A percentile compares a stretch with the other conserved stretches of the same genome.
Evolutionary conservation across 495 filamentous ascomycete genomes (phyloP).

Genomic region (Pseudomonodictys pantanalensis): DNA sequence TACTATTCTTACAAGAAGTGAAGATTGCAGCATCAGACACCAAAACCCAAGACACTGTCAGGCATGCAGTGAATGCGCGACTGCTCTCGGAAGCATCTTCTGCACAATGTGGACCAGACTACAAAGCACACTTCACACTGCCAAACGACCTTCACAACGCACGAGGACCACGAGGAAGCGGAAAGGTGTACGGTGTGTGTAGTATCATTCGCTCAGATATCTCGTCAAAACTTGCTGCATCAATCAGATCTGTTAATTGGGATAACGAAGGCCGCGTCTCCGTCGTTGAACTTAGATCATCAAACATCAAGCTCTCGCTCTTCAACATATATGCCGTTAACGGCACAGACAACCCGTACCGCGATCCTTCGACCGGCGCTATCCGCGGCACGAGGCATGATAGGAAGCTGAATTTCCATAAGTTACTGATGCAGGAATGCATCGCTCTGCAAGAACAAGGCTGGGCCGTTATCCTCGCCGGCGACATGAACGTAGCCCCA

Average conservation of each 20-base stretch:
- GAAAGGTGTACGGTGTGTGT: constrained; percentile 53
- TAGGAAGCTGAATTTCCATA: constrained; percentile 50
- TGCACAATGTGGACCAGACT: constrained; percentile 34
- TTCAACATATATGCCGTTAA: constrained; percentile 55
- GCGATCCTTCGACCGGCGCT: constrained; percentile 41
- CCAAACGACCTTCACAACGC: constrained; percentile 51
- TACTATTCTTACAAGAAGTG: constrained; percentile 54
- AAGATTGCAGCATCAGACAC: constrained; percentile 46
- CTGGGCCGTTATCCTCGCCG: constrained; percentile 46
- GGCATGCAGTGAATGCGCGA: constrained; percentile 38
- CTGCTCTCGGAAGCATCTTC: background rate
- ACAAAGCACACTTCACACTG: constrained; percentile 45
- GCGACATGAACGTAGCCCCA: constrained; percentile 52
- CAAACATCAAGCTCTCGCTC: constrained; percentile 38
- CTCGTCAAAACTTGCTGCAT: background rate
- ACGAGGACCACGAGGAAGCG: constrained; percentile 41
- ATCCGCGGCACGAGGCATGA: constrained; percentile 48
- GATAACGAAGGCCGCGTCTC: constrained; percentile 53
- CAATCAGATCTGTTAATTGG: constrained; percentile 44
- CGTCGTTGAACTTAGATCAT: constrained; percentile 40
- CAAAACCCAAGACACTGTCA: constrained; percentile 38
- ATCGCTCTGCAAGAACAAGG: constrained; percentile 39
- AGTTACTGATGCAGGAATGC: constrained; percentile 44
- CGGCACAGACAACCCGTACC: constrained; percentile 50
- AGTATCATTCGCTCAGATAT: constrained; percentile 49